Evolutionary conservation across 257 asterid genomes (phyloP).

Genomic region (Verbascum thapsus): DNA sequence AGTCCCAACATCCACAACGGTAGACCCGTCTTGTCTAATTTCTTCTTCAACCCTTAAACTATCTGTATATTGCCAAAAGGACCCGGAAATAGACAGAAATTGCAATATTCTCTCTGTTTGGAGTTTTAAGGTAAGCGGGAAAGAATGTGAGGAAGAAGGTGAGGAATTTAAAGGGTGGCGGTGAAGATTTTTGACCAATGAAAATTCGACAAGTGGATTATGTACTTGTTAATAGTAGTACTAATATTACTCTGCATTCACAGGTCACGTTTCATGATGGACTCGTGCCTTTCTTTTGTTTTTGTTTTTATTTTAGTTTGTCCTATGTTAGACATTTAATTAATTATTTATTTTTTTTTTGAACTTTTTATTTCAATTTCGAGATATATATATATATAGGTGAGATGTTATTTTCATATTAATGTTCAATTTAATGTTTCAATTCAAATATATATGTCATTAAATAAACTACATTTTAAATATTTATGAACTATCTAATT

Average conservation of each 20-base stretch:
- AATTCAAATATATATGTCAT: too few relatives aligned
- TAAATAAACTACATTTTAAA: too few relatives aligned
- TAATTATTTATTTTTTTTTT: background rate
- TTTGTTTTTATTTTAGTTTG: conserved; percentile 9
- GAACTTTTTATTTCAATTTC: background rate
- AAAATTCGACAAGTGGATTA: conserved; percentile 24
- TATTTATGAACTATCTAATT: too few relatives aligned
- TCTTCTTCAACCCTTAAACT: background rate
- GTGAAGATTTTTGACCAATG: conserved; percentile 6
- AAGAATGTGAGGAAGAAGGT: conserved; percentile 7
- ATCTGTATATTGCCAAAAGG: background rate
- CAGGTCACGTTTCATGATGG: conserved; percentile 33
- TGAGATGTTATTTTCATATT: background rate
- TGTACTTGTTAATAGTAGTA: conserved; percentile 6
- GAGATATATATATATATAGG: background rate
- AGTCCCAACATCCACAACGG: conserved; percentile 93
- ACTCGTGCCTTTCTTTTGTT: conserved; percentile 18
- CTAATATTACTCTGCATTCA: conserved; percentile 9
- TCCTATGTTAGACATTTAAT: conserved; percentile 7
- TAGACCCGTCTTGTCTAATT: conserved; percentile 85
- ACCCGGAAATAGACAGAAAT: background rate
- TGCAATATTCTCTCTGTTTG: background rate
- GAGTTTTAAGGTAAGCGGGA: background rate
- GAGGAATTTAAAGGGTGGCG: conserved; percentile 40
- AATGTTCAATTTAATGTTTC: background rate